Conservation (phyloP, 768 basidiomycete species). For the Nidularia sp. region DNA sequence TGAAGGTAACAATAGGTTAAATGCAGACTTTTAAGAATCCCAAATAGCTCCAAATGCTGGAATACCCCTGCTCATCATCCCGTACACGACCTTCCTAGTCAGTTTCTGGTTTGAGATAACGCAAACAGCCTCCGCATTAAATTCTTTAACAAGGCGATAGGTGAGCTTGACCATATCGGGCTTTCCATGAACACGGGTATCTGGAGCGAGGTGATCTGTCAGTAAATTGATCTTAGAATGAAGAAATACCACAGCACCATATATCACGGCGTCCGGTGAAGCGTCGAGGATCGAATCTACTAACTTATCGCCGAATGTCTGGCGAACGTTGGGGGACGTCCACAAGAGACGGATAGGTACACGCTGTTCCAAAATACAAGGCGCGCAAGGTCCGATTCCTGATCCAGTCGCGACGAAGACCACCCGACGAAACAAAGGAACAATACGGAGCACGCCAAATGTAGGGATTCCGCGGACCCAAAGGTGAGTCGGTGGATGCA, state of each 20-base stretch:
- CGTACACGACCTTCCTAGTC: constrained; percentile 55
- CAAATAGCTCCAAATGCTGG: constrained; percentile 63
- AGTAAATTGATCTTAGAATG: neutral
- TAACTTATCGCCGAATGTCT: constrained; percentile 59
- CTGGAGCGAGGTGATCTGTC: constrained; percentile 13
- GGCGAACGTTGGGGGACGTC: constrained; percentile 57
- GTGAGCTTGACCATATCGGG: constrained; percentile 47
- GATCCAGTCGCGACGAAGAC: constrained; percentile 57
- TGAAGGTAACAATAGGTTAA: too few relatives aligned
- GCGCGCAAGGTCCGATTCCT: constrained; percentile 60
- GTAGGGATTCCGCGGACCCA: constrained; percentile 60
- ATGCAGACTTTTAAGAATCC: constrained; percentile 43
- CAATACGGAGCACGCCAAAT: constrained; percentile 51
- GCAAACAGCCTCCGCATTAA: constrained; percentile 49
- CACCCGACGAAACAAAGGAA: constrained; percentile 49
- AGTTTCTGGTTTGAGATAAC: constrained; percentile 58
- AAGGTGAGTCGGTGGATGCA: constrained; percentile 46
- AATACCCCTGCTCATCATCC: constrained; percentile 55
- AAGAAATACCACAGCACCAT: constrained; percentile 29
- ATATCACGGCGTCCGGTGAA: constrained; percentile 52
- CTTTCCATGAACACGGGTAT: constrained; percentile 40
- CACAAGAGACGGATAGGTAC: constrained; percentile 56
- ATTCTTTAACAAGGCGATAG: constrained; percentile 40
- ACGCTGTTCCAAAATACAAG: constrained; percentile 45
- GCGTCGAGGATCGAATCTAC: constrained; percentile 53